Evolutionary conservation across 805 yeast species (phyloP), one percentile per base, ranked within the genome.

Genomic region (Spencermartinsiella europaea): DNA sequence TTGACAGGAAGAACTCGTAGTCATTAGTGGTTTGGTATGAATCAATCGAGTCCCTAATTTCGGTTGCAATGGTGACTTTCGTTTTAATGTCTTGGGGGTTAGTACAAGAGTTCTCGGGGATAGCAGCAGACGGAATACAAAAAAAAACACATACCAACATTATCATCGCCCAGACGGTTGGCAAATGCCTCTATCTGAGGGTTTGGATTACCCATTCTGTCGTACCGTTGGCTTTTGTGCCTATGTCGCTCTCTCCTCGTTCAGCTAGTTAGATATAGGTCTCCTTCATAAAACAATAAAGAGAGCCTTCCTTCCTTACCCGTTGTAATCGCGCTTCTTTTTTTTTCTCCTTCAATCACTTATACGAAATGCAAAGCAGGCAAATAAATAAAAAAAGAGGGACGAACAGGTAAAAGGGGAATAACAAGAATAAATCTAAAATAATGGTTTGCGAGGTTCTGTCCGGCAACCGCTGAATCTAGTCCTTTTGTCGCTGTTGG

Each of bases 41-140:
- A 61, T 91, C 98, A 36, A 89, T 75, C 63, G 88, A 78, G 64
- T 91, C 98, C 50, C 93, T 76, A 38, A 91, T 70, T 64, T 91
- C 97, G 3, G 89, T 80, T 36, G 88, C 76, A 5, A 80, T 77
- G 0, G 89, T 71, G 52, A 85, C 83, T 54, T 80, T 81, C 8
- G 77, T 68, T 51, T 77, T 76, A 53, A 73, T 73, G 60, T 83
- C 90, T 41, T n/a, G 3, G 14, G 15, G 15, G 42, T 42, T 17
- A 37, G 34, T 12, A 14, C 43, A 25, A n/a, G n/a, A n/a, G n/a
- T 38, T 21, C 10, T n/a, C 41, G 8, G 20, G 31, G 8, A 16
- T 38, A 10, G 31, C 31, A 8, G 41, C 22, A 38, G 20, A 38
- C 34, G 34, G 8, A 3, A 15, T 4, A 17, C 20, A 31, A 44